Conservation (phyloP, 2,329 filamentous ascomycete genomes). For the Alternaria alternata region DNA sequence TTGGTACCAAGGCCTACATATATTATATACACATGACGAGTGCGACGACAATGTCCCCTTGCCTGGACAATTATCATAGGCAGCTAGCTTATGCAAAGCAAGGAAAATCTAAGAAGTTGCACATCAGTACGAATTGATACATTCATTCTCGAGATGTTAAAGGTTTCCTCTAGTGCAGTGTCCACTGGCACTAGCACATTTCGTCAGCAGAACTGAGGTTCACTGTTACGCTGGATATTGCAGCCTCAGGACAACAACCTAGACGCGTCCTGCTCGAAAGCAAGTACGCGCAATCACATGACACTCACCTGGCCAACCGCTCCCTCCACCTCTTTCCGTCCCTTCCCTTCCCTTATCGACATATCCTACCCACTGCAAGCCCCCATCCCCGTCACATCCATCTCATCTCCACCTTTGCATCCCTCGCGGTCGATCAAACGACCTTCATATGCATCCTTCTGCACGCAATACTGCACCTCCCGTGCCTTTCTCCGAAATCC, state of each 20-base stretch:
- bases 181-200: too few species aligned
- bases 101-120: too few species aligned
- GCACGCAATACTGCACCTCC: background rate
- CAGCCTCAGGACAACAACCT: background rate
- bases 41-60: too few species aligned
- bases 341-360: background rate
- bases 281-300: background rate
- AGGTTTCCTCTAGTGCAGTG: too few species aligned
- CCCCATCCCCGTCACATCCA: background rate
- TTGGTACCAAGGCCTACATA: too few species aligned
- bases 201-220: too few species aligned
- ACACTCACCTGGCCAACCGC: background rate
- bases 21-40: too few species aligned
- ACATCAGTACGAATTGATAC: too few species aligned
- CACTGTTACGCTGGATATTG: too few species aligned
- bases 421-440: slow-evolving; percentile 7
- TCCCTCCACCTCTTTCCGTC: background rate
- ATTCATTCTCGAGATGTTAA: too few species aligned
- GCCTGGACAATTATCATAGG: too few species aligned
- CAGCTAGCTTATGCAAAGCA: too few species aligned
- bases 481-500: background rate
- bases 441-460: slow-evolving; percentile 15
- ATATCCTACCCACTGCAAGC: background rate
- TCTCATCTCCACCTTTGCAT: background rate
- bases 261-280: background rate